Evolutionary conservation across 805 yeast species (phyloP), one percentile per base, ranked within the genome.

Genomic region (Metahyphopichia silvanorum): DNA sequence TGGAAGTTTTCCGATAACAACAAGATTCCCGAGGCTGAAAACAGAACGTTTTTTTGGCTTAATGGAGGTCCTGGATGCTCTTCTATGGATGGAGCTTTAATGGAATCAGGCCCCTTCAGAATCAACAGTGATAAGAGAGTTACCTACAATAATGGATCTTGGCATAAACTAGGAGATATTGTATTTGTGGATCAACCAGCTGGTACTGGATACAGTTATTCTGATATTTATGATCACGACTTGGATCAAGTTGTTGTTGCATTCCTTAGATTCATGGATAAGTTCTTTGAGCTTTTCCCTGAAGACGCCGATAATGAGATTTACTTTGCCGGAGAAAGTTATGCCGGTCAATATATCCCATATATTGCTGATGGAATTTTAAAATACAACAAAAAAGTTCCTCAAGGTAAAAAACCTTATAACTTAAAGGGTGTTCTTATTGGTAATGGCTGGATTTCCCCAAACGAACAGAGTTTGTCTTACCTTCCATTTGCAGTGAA

Each of bases 41-140:
- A 69, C 43, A 70, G 69, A 40, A 68, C 84, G 15, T 71, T 83
- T 6, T 71, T 93, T 34, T 93, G 98, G 98, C 69, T 93, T 15
- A 93, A 93, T 55, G 98, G 98, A 24, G 98, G 98, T 0, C 98
- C 98, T 0, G 98, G 98, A 0, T 93, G 98, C 56, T 88, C 96
- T 2, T 88, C 97, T 0, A 79, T 91, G 93, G 98, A 93, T 59
- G 98, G 98, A 11, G 96, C 95, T 0, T 54, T 93, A 42, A 76
- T 89, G 77, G 98, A 93, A 56, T 63, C 80, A 3, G 98, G 98
- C 0, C 98, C 98, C 0, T 74, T 87, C 27, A 68, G 96, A 33
- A 71, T 87, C 13, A 60, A 65, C 43, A 44, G 53, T 0, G 50
- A 71, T 6, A 39, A 43, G 10, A 53, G 68, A 32, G 70, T 86